Percentiles rank a stretch among this genome's conserved stretches.
Conservation (phyloP, 2,329 filamentous ascomycete species). For the Claviceps pazoutovae region DNA sequence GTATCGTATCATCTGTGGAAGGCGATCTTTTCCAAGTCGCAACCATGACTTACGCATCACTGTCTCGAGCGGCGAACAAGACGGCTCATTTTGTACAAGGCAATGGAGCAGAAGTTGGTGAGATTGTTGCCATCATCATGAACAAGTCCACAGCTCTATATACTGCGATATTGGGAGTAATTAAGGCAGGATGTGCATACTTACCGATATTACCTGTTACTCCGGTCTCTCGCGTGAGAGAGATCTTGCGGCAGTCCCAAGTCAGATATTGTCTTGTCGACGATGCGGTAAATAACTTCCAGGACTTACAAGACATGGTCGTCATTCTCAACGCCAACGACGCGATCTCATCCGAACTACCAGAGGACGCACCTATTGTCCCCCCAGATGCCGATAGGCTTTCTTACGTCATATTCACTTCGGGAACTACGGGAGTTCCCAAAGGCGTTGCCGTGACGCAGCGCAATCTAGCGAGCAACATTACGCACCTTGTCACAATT, state of each 20-base stretch:
- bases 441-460: conserved; percentile 73
- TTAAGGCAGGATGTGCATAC: conserved; percentile 67
- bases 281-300: conserved; percentile 8
- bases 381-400: conserved; percentile 33
- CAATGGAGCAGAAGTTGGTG: conserved; percentile 32
- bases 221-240: conserved; percentile 43
- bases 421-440: conserved; percentile 65
- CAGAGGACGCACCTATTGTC: conserved; percentile 23
- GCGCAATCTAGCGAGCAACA: conserved; percentile 60
- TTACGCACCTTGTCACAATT: conserved; percentile 48
- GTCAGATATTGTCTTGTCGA: conserved; percentile 33
- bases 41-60: conserved; percentile 44
- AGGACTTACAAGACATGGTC: conserved; percentile 8
- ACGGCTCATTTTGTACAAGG: conserved; percentile 42
- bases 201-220: conserved; percentile 66
- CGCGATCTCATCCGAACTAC: conserved; percentile 14
- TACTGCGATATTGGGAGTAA: conserved; percentile 54
- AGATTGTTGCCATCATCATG: conserved; percentile 60
- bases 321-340: conserved; percentile 21
- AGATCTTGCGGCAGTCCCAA: conserved; percentile 48
- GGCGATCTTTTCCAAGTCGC: conserved; percentile 16
- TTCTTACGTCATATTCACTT: conserved; percentile 72
- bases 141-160: conserved; percentile 65
- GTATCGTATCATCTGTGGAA: conserved; percentile 37
- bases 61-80: conserved; percentile 51